Percentiles rank a stretch among this genome's conserved stretches.
Evolutionary conservation across 495 filamentous ascomycete genomes (phyloP).

Genomic region (Aspergillus heteromorphus): DNA sequence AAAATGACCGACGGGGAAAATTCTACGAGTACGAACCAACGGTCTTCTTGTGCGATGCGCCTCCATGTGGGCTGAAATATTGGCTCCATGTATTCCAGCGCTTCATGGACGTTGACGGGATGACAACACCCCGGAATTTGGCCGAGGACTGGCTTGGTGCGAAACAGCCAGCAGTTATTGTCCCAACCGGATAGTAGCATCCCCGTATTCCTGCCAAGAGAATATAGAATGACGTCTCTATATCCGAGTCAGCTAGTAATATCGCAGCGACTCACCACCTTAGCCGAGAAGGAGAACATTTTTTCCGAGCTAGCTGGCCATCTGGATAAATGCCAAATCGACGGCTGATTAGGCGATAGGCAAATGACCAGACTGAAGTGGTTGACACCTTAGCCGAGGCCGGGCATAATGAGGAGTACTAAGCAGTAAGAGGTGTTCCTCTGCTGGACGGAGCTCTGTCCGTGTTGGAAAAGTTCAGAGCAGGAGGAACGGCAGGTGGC

Average conservation of each 20-base stretch:
- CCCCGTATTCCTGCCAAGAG: not conserved
- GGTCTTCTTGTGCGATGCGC: not conserved
- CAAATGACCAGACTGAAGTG: not conserved
- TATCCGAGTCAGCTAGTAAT: too few relatives aligned
- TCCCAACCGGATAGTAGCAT: not conserved
- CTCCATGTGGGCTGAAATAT: not conserved
- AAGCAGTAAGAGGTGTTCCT: not conserved
- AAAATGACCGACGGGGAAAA: not conserved
- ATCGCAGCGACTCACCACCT: too few relatives aligned
- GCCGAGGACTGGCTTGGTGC: not conserved
- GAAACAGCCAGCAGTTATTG: not conserved
- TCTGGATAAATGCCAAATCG: not conserved
- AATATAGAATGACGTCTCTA: too few relatives aligned
- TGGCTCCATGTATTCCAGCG: not conserved
- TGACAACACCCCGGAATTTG: not conserved
- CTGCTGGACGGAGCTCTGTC: not conserved
- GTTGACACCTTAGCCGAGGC: not conserved
- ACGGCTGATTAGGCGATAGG: not conserved
- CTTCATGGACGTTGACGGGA: not conserved
- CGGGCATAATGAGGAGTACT: too few relatives aligned
- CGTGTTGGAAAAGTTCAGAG: not conserved
- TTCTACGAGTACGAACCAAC: not conserved
- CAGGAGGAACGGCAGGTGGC: not conserved
- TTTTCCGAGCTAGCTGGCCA: too few relatives aligned
- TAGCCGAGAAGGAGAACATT: too few relatives aligned